Percentiles rank a stretch among this genome's conserved stretches.
Evolutionary conservation across 176 grass and related monocot species (phyloP).

Genomic region (Olyra latifolia): DNA sequence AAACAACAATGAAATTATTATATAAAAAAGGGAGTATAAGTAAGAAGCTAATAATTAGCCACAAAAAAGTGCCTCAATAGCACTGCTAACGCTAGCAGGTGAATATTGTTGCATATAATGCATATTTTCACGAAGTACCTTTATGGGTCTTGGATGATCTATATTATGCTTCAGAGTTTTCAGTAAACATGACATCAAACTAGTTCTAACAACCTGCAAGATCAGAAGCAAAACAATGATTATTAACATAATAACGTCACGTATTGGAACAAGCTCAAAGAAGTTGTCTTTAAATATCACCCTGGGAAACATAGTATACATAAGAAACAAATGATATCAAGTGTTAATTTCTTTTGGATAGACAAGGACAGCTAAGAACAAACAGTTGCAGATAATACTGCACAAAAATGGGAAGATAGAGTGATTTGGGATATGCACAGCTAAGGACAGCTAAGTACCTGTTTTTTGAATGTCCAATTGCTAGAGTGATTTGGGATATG

Average conservation of each 20-base stretch:
- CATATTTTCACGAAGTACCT: slow-evolving; percentile 52
- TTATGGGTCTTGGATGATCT: slow-evolving; percentile 94
- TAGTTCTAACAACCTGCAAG: slow-evolving; percentile 85
- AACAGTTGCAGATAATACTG: not conserved
- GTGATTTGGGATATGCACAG: no score
- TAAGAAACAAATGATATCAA: not conserved
- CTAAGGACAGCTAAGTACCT: no score
- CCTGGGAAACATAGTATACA: not conserved
- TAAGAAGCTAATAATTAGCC: not conserved
- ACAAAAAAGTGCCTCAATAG: not conserved
- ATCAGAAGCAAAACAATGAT: slow-evolving; percentile 26
- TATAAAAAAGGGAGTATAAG: not conserved
- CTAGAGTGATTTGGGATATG: no score
- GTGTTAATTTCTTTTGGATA: not conserved
- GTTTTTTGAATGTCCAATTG: no score
- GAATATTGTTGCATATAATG: not conserved
- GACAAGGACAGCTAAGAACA: slow-evolving; percentile 3
- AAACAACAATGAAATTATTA: not conserved
- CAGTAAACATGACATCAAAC: slow-evolving; percentile 86
- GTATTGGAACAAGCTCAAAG: not conserved
- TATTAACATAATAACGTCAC: not conserved
- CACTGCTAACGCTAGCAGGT: slow-evolving; percentile 15
- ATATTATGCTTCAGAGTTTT: slow-evolving; percentile 99
- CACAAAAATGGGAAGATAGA: not conserved
- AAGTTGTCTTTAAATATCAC: not conserved